These are phyloP conservation scores for Penicillium maclennaniae DNA, from an alignment of 495 filamentous ascomycete genomes.

Conservation along the genomic window DNA sequence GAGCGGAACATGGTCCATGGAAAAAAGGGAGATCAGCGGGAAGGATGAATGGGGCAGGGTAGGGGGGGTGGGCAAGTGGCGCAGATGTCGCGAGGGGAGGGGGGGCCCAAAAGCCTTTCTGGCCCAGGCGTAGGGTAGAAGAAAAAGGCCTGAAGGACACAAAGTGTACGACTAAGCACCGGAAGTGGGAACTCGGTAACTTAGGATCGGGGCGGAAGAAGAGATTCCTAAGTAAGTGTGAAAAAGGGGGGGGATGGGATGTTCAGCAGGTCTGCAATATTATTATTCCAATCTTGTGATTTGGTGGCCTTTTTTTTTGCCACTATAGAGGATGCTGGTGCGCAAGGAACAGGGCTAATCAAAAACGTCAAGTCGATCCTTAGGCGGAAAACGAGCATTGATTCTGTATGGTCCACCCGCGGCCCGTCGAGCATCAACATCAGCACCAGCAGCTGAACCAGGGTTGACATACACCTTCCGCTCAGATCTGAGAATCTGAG, in stretches of 20 bases:
- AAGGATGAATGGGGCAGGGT: conserved; percentile 7
- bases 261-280: conserved; percentile 12
- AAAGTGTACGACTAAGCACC: background rate
- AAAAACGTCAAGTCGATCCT: conserved; percentile 18
- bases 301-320: conserved; percentile 21
- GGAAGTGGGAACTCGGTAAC: background rate
- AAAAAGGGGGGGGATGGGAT: conserved; percentile 15
- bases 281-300: conserved; percentile 18
- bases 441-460: too few relatives aligned
- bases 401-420: conserved; percentile 10
- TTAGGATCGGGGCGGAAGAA: background rate
- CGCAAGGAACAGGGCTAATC: conserved; percentile 21
- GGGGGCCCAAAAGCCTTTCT: background rate
- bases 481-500: background rate
- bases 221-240: background rate
- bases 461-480: background rate
- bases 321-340: conserved; percentile 18
- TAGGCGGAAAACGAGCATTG: conserved; percentile 14
- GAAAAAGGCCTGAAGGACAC: conserved; percentile 1
- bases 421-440: background rate
- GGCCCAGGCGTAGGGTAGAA: conserved; percentile 5
- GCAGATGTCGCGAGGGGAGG: conserved; percentile 9
- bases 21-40: conserved; percentile 17
- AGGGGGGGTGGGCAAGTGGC: conserved; percentile 13
- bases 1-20: conserved; percentile 17